Conservation (phyloP, 83 land plant genomes). For the Diphasiastrum complanatum region DNA sequence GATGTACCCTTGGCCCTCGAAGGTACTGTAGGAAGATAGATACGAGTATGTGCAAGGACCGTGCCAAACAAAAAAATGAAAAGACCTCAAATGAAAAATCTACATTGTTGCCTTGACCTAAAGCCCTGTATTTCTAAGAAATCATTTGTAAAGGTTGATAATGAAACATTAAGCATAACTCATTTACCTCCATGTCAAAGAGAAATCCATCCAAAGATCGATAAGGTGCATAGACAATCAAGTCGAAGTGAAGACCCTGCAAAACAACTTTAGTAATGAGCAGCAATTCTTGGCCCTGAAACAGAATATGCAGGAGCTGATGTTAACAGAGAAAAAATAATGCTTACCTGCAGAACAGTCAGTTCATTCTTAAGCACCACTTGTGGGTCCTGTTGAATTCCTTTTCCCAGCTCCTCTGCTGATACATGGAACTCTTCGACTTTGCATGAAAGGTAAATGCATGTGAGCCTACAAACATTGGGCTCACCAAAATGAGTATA, state of each 20-base stretch:
- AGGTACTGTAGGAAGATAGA: too few relatives aligned
- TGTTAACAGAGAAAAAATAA: not conserved
- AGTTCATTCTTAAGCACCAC: constrained; percentile 86
- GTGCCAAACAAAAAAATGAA: too few relatives aligned
- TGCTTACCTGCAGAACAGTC: constrained; percentile 69
- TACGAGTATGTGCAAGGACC: too few relatives aligned
- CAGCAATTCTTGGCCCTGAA: not conserved
- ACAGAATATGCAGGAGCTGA: not conserved
- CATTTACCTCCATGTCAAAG: constrained; percentile 81
- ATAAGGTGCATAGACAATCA: constrained; percentile 94
- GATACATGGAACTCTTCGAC: constrained; percentile 97
- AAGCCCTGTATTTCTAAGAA: too few relatives aligned
- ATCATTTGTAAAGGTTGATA: too few relatives aligned
- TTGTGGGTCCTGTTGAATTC: constrained; percentile 94
- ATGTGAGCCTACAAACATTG: constrained; percentile 62
- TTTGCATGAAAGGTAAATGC: constrained; percentile 93
- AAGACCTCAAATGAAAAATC: too few relatives aligned
- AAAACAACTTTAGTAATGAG: not conserved
- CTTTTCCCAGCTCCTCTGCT: constrained; percentile 98
- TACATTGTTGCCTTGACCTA: too few relatives aligned
- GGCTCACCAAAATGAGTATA: not conserved
- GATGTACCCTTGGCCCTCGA: too few relatives aligned
- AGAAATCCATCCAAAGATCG: constrained; percentile 84
- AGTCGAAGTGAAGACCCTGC: constrained; percentile 91
- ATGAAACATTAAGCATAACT: too few relatives aligned